Evolutionary conservation across 2,329 filamentous ascomycete genomes (phyloP), one percentile per base, ranked within the genome.

Genomic region (Aspergillus phoenicis): DNA sequence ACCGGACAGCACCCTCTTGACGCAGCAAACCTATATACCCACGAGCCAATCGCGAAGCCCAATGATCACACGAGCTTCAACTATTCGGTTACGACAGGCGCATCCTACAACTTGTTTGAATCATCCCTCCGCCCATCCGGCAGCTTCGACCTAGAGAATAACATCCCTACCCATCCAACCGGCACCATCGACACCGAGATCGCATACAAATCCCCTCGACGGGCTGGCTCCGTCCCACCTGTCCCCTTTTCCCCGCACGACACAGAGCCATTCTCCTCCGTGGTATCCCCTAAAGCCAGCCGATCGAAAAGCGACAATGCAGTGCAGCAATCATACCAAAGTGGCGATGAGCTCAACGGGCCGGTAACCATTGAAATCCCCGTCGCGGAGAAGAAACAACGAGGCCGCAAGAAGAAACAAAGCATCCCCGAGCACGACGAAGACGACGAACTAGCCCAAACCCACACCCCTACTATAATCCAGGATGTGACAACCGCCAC

Each of bases 201-300:
- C 39, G 22, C 69, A 59, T 24, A 65, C 63, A 48, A 65, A 47
- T 3, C 45, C 59, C 36, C 62, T 2, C 62, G 66, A 26, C 65
- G 71, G 38, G 68, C 69, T 20, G 69, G 72, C 48, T 70, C 72
- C 4, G 61, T 73, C 48, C 71, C 72, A 54, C 56, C 61, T 4
- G 58, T 65, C 10, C 54, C 60, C n/a, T 70, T 68, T 52, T 78
- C 76, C 4, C 75, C 75, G 7, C 75, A 76, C 47, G 77, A 78
- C 52, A 79, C 77, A 2, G 71, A 77, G 47, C 76, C 75, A 22
- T 68, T 78, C 36, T 78, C 76, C 10, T 78, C 77, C 6, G 61
- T 73, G 7, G 57, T 64, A 8, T 70, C 73, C 0, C 64, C 69
- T 2, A 67, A 68, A 22, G 58, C 65, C n/a, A 66, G 58, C 26